Percentiles rank a stretch among this genome's conserved stretches.
These are phyloP conservation scores for Aspergillus fischeri DNA, from an alignment of 2,329 filamentous ascomycete species.

Conservation along the genomic window DNA sequence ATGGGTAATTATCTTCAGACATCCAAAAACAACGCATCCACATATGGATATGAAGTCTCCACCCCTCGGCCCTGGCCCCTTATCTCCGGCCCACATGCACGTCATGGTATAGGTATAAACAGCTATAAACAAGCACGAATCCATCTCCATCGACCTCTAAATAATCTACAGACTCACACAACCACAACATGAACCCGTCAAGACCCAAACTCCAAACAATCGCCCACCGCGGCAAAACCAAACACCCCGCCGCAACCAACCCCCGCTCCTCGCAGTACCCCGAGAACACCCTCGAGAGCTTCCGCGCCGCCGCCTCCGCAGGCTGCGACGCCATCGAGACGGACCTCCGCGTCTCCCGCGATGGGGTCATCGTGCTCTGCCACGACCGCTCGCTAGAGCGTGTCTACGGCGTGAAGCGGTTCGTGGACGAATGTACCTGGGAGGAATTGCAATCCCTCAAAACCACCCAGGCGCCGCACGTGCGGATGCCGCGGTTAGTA, in stretches of 20 bases:
- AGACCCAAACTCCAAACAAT: slow-evolving; percentile 33
- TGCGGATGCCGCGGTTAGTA: slow-evolving; percentile 67
- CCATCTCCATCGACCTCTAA: no score
- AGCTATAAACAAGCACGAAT: neutral
- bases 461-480: slow-evolving; percentile 63
- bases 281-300: slow-evolving; percentile 82
- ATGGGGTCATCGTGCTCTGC: slow-evolving; percentile 79
- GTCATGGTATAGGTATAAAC: neutral
- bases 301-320: slow-evolving; percentile 66
- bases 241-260: slow-evolving; percentile 13
- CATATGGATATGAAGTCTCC: neutral
- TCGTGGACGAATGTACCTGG: slow-evolving; percentile 74
- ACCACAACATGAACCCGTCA: neutral
- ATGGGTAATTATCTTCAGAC: neutral
- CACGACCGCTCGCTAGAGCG: slow-evolving; percentile 73
- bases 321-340: slow-evolving; percentile 83
- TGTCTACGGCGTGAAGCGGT: slow-evolving; percentile 72
- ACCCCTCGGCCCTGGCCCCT: neutral
- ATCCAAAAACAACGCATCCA: neutral
- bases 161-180: neutral
- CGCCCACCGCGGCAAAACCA: slow-evolving; percentile 55
- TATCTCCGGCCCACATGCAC: neutral
- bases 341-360: slow-evolving; percentile 76
- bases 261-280: slow-evolving; percentile 48
- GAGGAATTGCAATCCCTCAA: slow-evolving; percentile 63